Percentiles rank a stretch among this genome's conserved stretches.
These are phyloP conservation scores for Cyathus striatus DNA, from an alignment of 768 basidiomycete genomes.

Conservation along the genomic window DNA sequence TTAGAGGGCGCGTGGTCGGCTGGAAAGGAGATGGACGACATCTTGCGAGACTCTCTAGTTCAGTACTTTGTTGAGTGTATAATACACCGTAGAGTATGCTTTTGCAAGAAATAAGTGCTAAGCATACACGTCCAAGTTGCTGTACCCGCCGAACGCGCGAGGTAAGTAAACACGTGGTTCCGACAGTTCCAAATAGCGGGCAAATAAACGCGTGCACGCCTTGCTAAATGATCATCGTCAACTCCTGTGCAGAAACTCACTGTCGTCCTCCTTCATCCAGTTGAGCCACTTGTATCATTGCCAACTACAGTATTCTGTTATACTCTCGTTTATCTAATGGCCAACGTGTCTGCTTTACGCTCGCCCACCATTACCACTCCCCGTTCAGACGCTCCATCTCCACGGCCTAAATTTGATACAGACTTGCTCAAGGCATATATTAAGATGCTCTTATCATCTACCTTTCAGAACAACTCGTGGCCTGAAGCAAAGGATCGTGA, in stretches of 20 bases:
- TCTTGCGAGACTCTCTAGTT: constrained; percentile 14
- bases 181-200: constrained; percentile 10
- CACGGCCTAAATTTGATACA: constrained; percentile 61
- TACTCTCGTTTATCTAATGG: constrained; percentile 9
- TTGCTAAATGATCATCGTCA: constrained; percentile 2
- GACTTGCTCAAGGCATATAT: constrained; percentile 75
- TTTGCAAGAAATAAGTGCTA: neutral
- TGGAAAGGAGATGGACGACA: constrained; percentile 71
- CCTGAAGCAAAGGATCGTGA: constrained; percentile 65
- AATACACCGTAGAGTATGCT: too few relatives aligned
- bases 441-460: constrained; percentile 73
- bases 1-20: constrained; percentile 29
- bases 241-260: neutral
- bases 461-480: constrained; percentile 63
- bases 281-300: too few relatives aligned
- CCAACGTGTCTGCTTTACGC: constrained; percentile 40
- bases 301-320: neutral
- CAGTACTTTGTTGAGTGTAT: too few relatives aligned
- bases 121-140: constrained; percentile 1
- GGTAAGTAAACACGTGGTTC: constrained; percentile 13
- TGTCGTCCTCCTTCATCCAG: too few relatives aligned
- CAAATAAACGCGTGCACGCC: constrained; percentile 10
- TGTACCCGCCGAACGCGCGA: constrained; percentile 6
- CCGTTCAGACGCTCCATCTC: constrained; percentile 59
- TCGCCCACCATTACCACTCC: constrained; percentile 56